Evolutionary conservation across 495 filamentous ascomycete genomes (phyloP), one percentile per base, ranked within the genome.

Genomic region (Penicillium cinerascens): DNA sequence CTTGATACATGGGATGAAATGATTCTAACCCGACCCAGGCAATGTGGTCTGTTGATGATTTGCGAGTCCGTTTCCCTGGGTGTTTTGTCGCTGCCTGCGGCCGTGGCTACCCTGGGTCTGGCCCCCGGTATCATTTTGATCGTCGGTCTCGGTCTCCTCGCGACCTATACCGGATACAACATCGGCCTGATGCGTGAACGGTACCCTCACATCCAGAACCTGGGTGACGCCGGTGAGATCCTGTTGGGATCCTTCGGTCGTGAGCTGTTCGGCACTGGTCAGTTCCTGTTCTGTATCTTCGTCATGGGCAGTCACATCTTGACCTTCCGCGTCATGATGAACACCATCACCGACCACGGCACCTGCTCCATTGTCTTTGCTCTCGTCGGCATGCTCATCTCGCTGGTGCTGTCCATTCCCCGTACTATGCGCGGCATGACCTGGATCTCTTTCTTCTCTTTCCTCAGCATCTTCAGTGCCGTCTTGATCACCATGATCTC

Each of bases 261-360:
- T 41, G 84, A 87, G 58, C 54, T 92, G 23, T 76, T 87, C 58
- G 83, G 83, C 9, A 60, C 68, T n/a, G 84, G 82, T 52, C 86
- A 88, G 61, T 72, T 82, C 17, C 59, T 89, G 29, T 85, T 91
- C 67, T 79, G 88, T 29, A 70, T 87, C 47, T 91, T 92, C 73
- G 83, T 89, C 54, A 86, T 89, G 75, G 87, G 80, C 20, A 87
- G 85, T 9, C 89, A 93, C 62, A 79, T 91, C 2, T 78, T 85
- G 56, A 85, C 90, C 60, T 72, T 88, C 45, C 69, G 72, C 22
- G 86, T 89, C 26, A 87, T 91, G 57, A 75, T 86, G 55, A 79
- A 91, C 54, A 83, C 77, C 25, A 66, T 92, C 40, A 84, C 86
- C 18, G 64, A 83, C 11, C 79, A 89, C 61, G 82, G 73, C 3